Evolutionary conservation across 225 moss, liverwort and hornwort genomes (phyloP).

Genomic region (Bryum argenteum): DNA sequence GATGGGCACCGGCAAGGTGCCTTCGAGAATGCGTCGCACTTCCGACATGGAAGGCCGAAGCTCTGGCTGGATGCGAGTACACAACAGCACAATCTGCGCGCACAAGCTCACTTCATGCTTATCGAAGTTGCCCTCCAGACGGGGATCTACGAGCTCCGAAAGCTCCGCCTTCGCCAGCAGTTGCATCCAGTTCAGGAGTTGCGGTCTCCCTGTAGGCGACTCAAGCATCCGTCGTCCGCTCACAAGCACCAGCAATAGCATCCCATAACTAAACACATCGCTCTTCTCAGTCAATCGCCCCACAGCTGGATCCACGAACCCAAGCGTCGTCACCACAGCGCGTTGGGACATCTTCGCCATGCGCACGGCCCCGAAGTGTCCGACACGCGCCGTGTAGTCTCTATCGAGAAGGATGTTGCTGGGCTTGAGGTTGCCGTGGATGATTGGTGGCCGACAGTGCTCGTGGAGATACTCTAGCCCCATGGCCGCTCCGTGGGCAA

Average conservation of each 20-base stretch:
- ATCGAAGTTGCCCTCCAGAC: conserved; percentile 55
- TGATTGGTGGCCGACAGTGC: conserved; percentile 50
- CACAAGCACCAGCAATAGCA: conserved; percentile 62
- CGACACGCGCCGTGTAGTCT: conserved; percentile 47
- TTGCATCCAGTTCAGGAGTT: conserved; percentile 61
- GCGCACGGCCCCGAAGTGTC: conserved; percentile 56
- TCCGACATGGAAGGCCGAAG: conserved; percentile 62
- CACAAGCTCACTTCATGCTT: conserved; percentile 63
- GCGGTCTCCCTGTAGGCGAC: conserved; percentile 39
- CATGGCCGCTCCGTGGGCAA: conserved; percentile 56
- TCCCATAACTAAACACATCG: conserved; percentile 67
- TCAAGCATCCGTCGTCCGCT: conserved; percentile 57
- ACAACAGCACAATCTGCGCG: conserved; percentile 61
- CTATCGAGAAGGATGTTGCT: conserved; percentile 67
- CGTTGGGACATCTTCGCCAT: conserved; percentile 44
- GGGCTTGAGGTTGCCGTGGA: conserved; percentile 62
- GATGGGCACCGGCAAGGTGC: conserved; percentile 52
- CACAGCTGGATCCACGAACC: conserved; percentile 58
- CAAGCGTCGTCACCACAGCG: conserved; percentile 50
- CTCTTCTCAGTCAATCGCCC: conserved; percentile 59
- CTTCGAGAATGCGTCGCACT: conserved; percentile 57
- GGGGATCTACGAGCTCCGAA: conserved; percentile 62
- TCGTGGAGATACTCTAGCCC: conserved; percentile 63
- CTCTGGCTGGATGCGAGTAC: conserved; percentile 63
- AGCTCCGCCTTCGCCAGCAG: conserved; percentile 60